These are phyloP conservation scores for Chionographis japonica DNA, from an alignment of 106 monocot genomes.

Conservation along the genomic window DNA sequence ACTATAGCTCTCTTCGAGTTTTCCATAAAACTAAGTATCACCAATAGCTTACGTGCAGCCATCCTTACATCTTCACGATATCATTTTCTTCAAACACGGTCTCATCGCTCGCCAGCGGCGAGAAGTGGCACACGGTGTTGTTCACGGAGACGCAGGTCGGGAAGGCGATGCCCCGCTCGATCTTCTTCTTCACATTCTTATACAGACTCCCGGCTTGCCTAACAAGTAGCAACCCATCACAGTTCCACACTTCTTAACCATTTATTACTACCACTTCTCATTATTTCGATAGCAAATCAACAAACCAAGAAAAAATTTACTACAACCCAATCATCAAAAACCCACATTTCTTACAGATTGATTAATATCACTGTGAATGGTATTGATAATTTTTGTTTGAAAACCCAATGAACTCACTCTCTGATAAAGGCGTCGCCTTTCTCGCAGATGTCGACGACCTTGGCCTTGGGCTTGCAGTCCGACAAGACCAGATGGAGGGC, in stretches of 20 bases:
- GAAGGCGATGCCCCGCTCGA: slow-evolving; percentile 48
- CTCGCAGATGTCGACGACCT: slow-evolving; percentile 42
- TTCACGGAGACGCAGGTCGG: slow-evolving; percentile 45
- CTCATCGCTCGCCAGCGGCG: slow-evolving; percentile 33
- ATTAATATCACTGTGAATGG: no score
- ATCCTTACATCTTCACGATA: slow-evolving; percentile 26
- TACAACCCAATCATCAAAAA: no score
- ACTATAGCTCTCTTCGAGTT: background rate
- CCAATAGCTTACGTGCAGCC: background rate
- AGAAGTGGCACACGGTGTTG: slow-evolving; percentile 45
- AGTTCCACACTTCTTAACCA: no score
- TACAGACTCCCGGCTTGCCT: slow-evolving; percentile 51
- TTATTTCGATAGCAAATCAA: no score
- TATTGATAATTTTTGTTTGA: no score
- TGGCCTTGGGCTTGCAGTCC: slow-evolving; percentile 47
- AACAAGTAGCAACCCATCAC: background rate
- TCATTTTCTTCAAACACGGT: slow-evolving; percentile 34
- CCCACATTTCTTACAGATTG: no score
- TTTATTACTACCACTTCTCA: no score
- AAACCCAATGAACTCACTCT: slow-evolving; percentile 20
- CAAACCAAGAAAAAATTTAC: no score
- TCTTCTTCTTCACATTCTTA: slow-evolving; percentile 56
- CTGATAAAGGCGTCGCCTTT: slow-evolving; percentile 42
- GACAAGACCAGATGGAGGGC: slow-evolving; percentile 36
- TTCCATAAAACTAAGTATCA: background rate